A percentile compares a stretch with the other conserved stretches of the same genome.
Evolutionary conservation across 805 yeast genomes (phyloP).

Genomic region (Saturnispora mendoncae): DNA sequence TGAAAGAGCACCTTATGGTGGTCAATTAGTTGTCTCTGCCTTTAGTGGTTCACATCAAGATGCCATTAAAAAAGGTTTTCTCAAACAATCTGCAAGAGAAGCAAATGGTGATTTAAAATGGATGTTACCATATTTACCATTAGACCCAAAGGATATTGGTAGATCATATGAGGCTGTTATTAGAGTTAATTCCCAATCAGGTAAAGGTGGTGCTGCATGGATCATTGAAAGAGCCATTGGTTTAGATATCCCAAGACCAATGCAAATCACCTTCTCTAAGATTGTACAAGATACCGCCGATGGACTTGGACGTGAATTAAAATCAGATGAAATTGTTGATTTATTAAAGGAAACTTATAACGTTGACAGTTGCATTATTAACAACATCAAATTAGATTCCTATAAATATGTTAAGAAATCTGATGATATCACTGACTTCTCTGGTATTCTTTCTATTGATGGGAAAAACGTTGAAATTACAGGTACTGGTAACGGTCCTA

Average conservation of each 20-base stretch:
- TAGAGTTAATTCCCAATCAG: constrained; percentile 80
- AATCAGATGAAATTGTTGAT: constrained; percentile 52
- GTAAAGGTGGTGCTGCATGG: constrained; percentile 87
- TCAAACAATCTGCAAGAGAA: constrained; percentile 43
- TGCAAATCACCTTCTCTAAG: constrained; percentile 61
- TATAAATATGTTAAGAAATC: constrained; percentile 31
- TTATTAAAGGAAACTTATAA: constrained; percentile 52
- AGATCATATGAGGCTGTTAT: constrained; percentile 75
- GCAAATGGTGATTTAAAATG: constrained; percentile 44
- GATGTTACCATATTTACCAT: constrained; percentile 69
- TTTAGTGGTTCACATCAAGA: constrained; percentile 50
- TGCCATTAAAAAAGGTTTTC: constrained; percentile 31
- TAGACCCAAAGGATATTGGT: constrained; percentile 76
- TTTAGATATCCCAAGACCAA: constrained; percentile 61
- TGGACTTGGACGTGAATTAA: constrained; percentile 57
- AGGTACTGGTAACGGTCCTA: constrained; percentile 74
- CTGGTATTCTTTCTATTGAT: constrained; percentile 33
- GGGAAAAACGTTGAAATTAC: constrained; percentile 29
- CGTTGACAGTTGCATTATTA: constrained; percentile 30
- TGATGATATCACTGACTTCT: constrained; percentile 35
- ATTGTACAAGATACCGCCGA: constrained; percentile 61
- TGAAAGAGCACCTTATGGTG: constrained; percentile 75
- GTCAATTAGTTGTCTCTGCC: constrained; percentile 70
- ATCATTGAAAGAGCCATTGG: constrained; percentile 62
- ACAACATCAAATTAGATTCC: constrained; percentile 32